Evolutionary conservation across 768 basidiomycete genomes (phyloP).

Genomic region (Trametes cubensis): DNA sequence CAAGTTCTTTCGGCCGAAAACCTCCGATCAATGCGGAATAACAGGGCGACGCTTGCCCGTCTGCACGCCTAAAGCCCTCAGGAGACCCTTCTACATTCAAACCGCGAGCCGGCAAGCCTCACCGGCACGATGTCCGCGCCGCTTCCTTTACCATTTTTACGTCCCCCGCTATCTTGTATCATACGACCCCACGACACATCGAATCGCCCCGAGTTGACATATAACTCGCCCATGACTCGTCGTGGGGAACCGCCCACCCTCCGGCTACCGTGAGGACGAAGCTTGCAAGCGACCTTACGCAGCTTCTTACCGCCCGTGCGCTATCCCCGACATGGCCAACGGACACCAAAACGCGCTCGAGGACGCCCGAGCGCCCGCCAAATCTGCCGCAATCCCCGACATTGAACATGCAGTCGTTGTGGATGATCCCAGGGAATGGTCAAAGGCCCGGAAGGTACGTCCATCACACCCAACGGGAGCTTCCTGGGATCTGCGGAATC

Average conservation of each 20-base stretch:
- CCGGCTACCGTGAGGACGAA: neutral
- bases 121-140: neutral
- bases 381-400: conserved; percentile 13
- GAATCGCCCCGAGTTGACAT: neutral
- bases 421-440: conserved; percentile 35
- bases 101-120: neutral
- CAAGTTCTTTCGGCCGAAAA: too few relatives aligned
- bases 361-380: neutral
- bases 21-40: too few relatives aligned
- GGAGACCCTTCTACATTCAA: neutral
- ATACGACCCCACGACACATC: neutral
- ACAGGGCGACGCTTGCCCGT: too few relatives aligned
- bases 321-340: conserved; percentile 1
- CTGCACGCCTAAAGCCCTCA: neutral
- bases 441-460: conserved; percentile 31
- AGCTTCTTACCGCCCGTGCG: neutral
- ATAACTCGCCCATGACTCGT: conserved; percentile 6
- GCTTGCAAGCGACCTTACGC: neutral
- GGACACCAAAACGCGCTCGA: neutral
- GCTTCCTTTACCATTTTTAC: neutral
- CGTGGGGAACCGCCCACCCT: neutral
- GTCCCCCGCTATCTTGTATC: neutral
- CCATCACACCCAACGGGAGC: neutral
- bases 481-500: neutral
- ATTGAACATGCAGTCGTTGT: conserved; percentile 33